Base-by-base conservation (phyloP, 345 rosid species). In the Camelina neglecta region DNA sequence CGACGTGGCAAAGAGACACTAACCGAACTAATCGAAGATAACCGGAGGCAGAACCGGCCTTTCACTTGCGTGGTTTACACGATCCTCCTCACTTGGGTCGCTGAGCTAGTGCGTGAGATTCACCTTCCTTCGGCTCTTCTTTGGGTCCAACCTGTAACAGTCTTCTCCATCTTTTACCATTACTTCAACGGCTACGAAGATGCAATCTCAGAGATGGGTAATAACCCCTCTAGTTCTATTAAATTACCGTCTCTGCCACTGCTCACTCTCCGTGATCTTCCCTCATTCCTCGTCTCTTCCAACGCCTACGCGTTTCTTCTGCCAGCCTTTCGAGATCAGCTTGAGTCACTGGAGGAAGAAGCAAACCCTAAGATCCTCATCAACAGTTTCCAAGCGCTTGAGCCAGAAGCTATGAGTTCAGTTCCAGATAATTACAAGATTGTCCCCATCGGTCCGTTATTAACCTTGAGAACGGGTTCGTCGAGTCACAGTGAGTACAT, bases 341-440 rank as follows among this genome's bases (percentile, higher is more conserved):
- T 84, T 1, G 85, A 78, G 12, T 44, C 48, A 0, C 41, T 88
- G 18, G 33, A 24, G 8, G 58, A 68, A 79, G 92, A 86, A 42
- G 18, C 36, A 41, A 71, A 76, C 51, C 82, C 90, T 7, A 89
- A 8, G 67, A 23, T 91, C 20, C 83, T 91, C 4, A 81, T 89
- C 44, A 91, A 91, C 56, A 86, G 85, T 0, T 91, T 87, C 42
- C 86, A 89, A 63, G 91, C 79, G 11, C 80, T 91, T 39, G 97
- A 91, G 66, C 60, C 60, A 1, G 86, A 85, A 18, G 86, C 87
- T 13, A 23, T 91, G 24, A 75, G 8, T 33, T 83, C 77, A 2
- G 59, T 83, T 31, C 69, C n/a, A 7, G 80, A 69, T 24, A 67
- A 55, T 16, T 49, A 56, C 50, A 74, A 80, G 8, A 5, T 86